Conservation (phyloP, 2,329 filamentous ascomycete genomes). For the Trichoderma atrobrunneum region DNA sequence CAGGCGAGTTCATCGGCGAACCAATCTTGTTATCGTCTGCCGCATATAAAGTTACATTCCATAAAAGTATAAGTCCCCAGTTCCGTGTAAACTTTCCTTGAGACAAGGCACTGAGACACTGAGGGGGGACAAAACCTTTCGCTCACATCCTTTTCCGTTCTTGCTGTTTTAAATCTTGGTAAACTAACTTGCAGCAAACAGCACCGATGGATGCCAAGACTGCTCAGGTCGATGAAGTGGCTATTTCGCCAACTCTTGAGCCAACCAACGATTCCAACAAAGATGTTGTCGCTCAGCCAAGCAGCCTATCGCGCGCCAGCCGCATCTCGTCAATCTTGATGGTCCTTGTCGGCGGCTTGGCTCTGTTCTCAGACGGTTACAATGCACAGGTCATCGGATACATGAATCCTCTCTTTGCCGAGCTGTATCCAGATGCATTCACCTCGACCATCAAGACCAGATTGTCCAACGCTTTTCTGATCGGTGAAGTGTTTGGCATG, state of each 20-base stretch:
- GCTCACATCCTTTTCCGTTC: not conserved
- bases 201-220: not conserved
- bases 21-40: not conserved
- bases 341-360: conserved; percentile 31
- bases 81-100: not conserved
- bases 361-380: conserved; percentile 36
- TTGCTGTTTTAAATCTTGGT: not conserved
- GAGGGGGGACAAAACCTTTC: not conserved
- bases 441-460: conserved; percentile 36
- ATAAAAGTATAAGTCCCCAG: not conserved
- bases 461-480: conserved; percentile 39
- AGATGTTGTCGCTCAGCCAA: not conserved
- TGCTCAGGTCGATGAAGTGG: not conserved
- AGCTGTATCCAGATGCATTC: conserved; percentile 33
- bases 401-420: conserved; percentile 33
- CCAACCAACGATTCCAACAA: not conserved
- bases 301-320: not conserved
- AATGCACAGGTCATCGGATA: conserved; percentile 35
- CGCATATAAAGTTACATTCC: not conserved
- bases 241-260: not conserved
- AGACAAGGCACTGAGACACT: not conserved
- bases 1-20: not conserved
- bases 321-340: not conserved
- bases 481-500: conserved; percentile 43
- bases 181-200: not conserved